Evolutionary conservation across 1,139 yeast genomes (phyloP).

Genomic region (Saccharomyces hybrid): DNA sequence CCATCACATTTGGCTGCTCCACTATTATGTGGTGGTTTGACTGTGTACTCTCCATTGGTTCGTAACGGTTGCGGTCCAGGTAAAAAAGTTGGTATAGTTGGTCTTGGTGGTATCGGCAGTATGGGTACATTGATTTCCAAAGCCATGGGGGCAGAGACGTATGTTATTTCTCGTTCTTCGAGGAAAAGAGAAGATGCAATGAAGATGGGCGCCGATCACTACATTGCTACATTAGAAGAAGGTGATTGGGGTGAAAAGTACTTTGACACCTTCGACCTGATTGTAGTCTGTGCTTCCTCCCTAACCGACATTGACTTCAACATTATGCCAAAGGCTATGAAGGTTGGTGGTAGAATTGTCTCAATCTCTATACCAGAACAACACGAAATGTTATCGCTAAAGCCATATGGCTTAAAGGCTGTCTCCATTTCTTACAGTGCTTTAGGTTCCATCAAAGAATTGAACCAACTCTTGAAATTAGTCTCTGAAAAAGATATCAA

Average conservation of each 20-base stretch:
- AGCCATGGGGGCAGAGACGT: slow-evolving; percentile 52
- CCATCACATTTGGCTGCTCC: slow-evolving; percentile 42
- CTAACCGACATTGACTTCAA: slow-evolving; percentile 36
- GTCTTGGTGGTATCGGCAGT: slow-evolving; percentile 58
- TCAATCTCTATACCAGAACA: slow-evolving; percentile 49
- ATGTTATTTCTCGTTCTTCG: slow-evolving; percentile 45
- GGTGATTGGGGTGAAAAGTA: slow-evolving; percentile 36
- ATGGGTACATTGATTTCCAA: slow-evolving; percentile 50
- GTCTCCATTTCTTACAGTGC: slow-evolving; percentile 37
- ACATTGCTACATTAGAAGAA: slow-evolving; percentile 42
- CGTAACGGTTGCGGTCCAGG: slow-evolving; percentile 38
- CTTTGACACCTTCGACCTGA: slow-evolving; percentile 38
- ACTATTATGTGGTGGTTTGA: slow-evolving; percentile 47
- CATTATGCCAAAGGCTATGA: slow-evolving; percentile 34
- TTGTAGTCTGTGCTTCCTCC: slow-evolving; percentile 47
- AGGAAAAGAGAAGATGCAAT: slow-evolving; percentile 45
- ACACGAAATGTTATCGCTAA: slow-evolving; percentile 37
- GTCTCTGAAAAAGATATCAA: slow-evolving; percentile 45
- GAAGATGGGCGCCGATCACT: slow-evolving; percentile 47
- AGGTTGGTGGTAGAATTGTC: slow-evolving; percentile 43
- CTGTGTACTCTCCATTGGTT: slow-evolving; percentile 46
- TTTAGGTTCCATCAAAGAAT: slow-evolving; percentile 49
- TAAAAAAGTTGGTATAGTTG: slow-evolving; percentile 47
- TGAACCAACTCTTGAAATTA: slow-evolving; percentile 46
- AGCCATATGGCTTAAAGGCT: slow-evolving; percentile 38